Conservation (phyloP, 2,329 filamentous ascomycete species). For the Diaporthe vaccinii region DNA sequence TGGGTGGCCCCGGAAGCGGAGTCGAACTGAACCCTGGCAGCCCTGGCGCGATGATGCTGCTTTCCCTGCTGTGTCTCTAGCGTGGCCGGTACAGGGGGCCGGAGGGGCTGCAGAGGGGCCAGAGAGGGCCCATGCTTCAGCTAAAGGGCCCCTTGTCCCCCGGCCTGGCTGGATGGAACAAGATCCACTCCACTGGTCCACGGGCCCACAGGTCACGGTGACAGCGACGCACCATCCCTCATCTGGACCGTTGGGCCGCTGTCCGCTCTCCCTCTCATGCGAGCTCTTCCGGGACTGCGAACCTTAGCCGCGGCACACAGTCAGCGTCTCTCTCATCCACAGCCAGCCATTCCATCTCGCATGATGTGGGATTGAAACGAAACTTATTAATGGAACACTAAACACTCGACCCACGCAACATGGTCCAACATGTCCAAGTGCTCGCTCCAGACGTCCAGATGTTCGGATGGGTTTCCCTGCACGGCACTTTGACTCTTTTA, state of each 20-base stretch:
- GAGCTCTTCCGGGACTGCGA: neutral
- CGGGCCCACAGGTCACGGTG: slow-evolving; percentile 10
- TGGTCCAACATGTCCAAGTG: neutral
- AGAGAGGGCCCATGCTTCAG: neutral
- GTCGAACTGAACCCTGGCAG: slow-evolving; percentile 10
- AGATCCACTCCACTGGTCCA: slow-evolving; percentile 7
- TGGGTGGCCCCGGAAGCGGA: slow-evolving; percentile 34
- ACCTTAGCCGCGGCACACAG: neutral
- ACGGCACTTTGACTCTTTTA: neutral
- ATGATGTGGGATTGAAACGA: slow-evolving; percentile 28
- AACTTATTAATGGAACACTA: slow-evolving; percentile 24
- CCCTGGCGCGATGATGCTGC: slow-evolving; percentile 20
- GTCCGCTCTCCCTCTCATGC: slow-evolving; percentile 8
- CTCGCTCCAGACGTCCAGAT: neutral
- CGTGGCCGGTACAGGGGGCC: too few species aligned
- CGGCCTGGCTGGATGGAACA: neutral
- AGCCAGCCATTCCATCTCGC: slow-evolving; percentile 20
- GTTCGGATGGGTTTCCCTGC: neutral
- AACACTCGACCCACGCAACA: neutral
- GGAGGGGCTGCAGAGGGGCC: neutral
- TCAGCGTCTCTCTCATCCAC: neutral
- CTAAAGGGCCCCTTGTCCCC: neutral
- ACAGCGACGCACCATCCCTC: slow-evolving; percentile 12
- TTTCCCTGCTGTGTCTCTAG: neutral
- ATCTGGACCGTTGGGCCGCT: neutral